Percentiles rank a stretch among this genome's conserved stretches.
phyloP scores from a whole-genome alignment of 2,329 filamentous ascomycete species.

The Colletotrichum aenigma region DNA sequence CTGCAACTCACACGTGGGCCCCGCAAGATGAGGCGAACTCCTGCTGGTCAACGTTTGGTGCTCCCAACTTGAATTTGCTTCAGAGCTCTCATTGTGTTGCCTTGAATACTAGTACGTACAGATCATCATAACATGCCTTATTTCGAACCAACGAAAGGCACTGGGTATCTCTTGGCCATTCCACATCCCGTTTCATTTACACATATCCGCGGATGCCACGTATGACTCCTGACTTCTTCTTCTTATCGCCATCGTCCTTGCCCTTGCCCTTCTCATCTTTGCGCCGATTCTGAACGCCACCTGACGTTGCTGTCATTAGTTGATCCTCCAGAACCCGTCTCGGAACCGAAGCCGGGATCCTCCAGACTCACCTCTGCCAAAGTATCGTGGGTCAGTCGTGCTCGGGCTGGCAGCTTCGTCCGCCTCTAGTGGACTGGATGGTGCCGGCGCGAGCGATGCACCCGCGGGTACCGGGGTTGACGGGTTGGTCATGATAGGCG shows the following conservation, averaged over 20 bases:
- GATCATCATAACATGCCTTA: neutral
- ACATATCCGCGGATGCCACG: constrained; percentile 46
- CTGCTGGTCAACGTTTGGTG: neutral
- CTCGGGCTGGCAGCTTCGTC: constrained; percentile 32
- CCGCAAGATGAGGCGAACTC: neutral
- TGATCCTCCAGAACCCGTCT: constrained; percentile 34
- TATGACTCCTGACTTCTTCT: constrained; percentile 43
- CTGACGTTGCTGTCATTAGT: constrained; percentile 29
- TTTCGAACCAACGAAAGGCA: neutral
- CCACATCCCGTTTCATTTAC: neutral
- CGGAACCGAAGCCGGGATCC: neutral
- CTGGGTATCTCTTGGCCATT: neutral
- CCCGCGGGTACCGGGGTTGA: constrained; percentile 30
- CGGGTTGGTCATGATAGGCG: constrained; percentile 41
- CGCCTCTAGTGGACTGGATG: constrained; percentile 32
- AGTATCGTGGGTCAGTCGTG: constrained; percentile 42
- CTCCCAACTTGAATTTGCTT: neutral
- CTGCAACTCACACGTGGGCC: neutral
- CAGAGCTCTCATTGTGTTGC: neutral
- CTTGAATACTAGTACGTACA: neutral
- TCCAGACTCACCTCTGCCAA: constrained; percentile 47
- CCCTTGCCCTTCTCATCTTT: constrained; percentile 56
- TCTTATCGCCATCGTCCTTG: constrained; percentile 44
- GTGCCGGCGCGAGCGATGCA: constrained; percentile 41
- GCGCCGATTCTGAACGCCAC: constrained; percentile 52